phyloP scores from a whole-genome alignment of 495 filamentous ascomycete species.

The Aspergillus diversus region DNA sequence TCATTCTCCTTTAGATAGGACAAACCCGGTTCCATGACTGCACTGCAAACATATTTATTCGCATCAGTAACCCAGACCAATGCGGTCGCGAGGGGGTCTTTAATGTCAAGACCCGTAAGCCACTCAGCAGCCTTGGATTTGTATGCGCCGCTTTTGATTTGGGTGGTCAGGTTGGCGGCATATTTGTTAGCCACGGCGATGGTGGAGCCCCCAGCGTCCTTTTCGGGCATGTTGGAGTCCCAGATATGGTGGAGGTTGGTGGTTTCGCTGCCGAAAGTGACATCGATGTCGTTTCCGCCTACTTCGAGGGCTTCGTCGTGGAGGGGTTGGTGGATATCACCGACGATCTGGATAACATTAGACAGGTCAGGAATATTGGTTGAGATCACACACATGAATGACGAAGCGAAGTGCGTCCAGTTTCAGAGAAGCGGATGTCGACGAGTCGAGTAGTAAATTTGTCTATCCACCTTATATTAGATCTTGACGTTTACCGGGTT shows the following conservation, averaged over 20 bases:
- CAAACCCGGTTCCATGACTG: conserved; percentile 54
- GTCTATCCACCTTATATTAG: conserved; percentile 28
- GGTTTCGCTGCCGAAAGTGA: conserved; percentile 52
- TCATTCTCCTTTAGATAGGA: conserved; percentile 52
- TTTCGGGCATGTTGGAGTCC: conserved; percentile 67
- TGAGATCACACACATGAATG: conserved; percentile 46
- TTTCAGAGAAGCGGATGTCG: conserved; percentile 25
- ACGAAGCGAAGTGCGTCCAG: conserved; percentile 54
- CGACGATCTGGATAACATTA: conserved; percentile 47
- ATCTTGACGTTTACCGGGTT: not conserved
- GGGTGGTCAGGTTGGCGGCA: conserved; percentile 35
- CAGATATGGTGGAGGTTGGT: conserved; percentile 67
- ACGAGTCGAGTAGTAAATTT: conserved; percentile 30
- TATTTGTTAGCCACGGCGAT: conserved; percentile 31
- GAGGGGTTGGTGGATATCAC: conserved; percentile 67
- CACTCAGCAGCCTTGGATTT: conserved; percentile 31
- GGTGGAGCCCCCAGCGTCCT: conserved; percentile 46
- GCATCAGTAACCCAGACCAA: conserved; percentile 60
- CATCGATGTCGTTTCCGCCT: conserved; percentile 64
- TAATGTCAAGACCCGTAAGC: conserved; percentile 51
- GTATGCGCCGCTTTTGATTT: conserved; percentile 36
- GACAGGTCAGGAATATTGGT: conserved; percentile 16
- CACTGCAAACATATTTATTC: conserved; percentile 59
- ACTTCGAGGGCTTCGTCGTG: conserved; percentile 60
- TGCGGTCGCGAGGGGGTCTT: conserved; percentile 36